A percentile compares a stretch with the other conserved stretches of the same genome.
Evolutionary conservation across 2,329 filamentous ascomycete genomes (phyloP).

Genomic region (Pseudogymnoascus sp.): DNA sequence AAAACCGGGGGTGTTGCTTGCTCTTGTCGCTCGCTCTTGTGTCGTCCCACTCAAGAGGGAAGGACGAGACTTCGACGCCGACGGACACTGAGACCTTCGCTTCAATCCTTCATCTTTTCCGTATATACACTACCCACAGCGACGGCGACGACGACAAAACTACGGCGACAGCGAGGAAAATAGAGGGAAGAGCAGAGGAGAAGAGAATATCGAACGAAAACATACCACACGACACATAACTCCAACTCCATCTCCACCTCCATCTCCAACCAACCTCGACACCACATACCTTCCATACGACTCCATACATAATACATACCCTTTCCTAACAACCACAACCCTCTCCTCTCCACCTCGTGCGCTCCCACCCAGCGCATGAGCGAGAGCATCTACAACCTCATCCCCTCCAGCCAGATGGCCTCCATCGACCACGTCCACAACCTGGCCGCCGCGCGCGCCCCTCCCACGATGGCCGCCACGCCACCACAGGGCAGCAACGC

Average conservation of each 20-base stretch:
- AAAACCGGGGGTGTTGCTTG: not conserved
- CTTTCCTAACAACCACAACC: not conserved
- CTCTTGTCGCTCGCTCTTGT: not conserved
- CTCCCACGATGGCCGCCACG: slow-evolving; percentile 14
- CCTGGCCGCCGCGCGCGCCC: not conserved
- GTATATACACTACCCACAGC: not conserved
- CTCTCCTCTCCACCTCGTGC: not conserved
- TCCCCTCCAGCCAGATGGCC: slow-evolving; percentile 27
- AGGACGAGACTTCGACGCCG: not conserved
- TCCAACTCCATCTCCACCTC: not conserved
- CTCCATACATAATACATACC: too few species aligned
- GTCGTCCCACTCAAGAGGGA: not conserved
- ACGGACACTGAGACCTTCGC: not conserved
- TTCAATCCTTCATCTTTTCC: not conserved
- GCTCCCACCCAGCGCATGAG: not conserved
- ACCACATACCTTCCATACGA: not conserved
- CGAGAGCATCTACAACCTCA: not conserved
- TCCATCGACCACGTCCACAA: slow-evolving; percentile 26
- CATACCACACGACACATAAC: not conserved
- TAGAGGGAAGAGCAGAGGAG: not conserved
- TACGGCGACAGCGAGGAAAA: not conserved
- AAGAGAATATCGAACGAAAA: not conserved
- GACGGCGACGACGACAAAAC: not conserved
- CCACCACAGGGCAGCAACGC: slow-evolving; percentile 21
- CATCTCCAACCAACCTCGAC: not conserved